A percentile compares a stretch with the other conserved stretches of the same genome.
Conservation (phyloP, 192 early-diverging fungal genomes). For the Oehlia diaphana region DNA sequence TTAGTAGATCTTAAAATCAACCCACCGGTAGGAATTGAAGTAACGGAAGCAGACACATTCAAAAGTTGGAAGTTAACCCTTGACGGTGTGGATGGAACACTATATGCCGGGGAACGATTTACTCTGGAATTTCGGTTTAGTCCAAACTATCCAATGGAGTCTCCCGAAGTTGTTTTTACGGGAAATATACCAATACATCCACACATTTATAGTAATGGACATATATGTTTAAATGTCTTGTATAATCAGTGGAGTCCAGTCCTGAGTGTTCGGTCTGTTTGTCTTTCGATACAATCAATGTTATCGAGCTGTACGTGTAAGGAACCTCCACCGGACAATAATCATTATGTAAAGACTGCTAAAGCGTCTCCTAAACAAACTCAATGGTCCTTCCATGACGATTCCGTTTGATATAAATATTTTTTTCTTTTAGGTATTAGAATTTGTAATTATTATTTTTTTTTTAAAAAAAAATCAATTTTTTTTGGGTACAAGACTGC, state of each 20-base stretch:
- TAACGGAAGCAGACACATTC: constrained; percentile 55
- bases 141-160: constrained; percentile 70
- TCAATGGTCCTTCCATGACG: constrained; percentile 59
- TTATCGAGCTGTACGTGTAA: constrained; percentile 73
- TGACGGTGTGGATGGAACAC: constrained; percentile 62
- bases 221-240: constrained; percentile 94
- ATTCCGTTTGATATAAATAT: background rate
- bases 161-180: constrained; percentile 65
- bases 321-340: constrained; percentile 60
- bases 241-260: constrained; percentile 95
- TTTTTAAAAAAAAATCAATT: no score
- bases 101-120: constrained; percentile 59
- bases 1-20: constrained; percentile 51
- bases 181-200: constrained; percentile 68
- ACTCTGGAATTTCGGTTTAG: constrained; percentile 70
- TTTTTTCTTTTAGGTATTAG: no score
- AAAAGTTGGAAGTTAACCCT: constrained; percentile 69
- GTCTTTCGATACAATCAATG: constrained; percentile 91
- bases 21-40: constrained; percentile 50
- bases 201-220: constrained; percentile 90
- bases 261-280: constrained; percentile 85
- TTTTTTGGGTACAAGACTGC: no score
- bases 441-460: no score
- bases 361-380: constrained; percentile 58
- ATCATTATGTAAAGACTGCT: constrained; percentile 53